Base-by-base conservation (phyloP, 2,329 filamentous ascomycete species). In the Plenodomus tracheiphilus region DNA sequence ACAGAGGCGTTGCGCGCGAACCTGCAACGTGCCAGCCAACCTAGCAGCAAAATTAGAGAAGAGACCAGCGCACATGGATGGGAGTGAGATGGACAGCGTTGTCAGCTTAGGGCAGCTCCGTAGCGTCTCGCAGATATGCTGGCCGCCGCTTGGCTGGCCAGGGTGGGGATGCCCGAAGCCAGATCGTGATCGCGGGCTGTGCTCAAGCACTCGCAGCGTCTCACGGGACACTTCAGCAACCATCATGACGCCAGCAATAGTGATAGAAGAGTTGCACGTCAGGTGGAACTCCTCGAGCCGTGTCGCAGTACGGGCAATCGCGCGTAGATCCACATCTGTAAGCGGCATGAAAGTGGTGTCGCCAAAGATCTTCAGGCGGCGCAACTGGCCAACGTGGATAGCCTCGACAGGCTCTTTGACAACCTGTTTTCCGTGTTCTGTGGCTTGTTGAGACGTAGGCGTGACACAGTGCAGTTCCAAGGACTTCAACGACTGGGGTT, bases 321-420 rank as follows among this genome's bases (percentile, higher is more conserved):
- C 71, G 34, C 71, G 67, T 21, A 82, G 68, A 54, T 82, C 80
- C 2, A 66, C 62, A 49, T 82, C 79, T 28, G 67, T 75, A 52
- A 82, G 69, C 3, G 79, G 79, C 69, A 77, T 78, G 64, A 80
- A 75, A 35, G 74, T 75, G 7, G 79, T 80, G 64, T 81, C 77
- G 48, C 80, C 80, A 53, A 81, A 80, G 48, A 82, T 74, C 65
- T 82, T 82, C 43, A 82, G 66, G 18, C 78, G 76, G 45, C 74
- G 74, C 37, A 82, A 71, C 22, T 74, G 69, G 50, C 75, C 68
- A 57, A 82, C 81, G 63, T 80, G 73, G 49, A 79, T 74, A 36
- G 77, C 75, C 40, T 73, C 66, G 15, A 81, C 66, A 9, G 79
- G 74, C 44, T 72, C 64, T 19, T 75, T 59, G 49, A 80, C 75